These are phyloP conservation scores for Quillaja saponaria DNA, from an alignment of 306 rosid genomes.

Conservation along the genomic window DNA sequence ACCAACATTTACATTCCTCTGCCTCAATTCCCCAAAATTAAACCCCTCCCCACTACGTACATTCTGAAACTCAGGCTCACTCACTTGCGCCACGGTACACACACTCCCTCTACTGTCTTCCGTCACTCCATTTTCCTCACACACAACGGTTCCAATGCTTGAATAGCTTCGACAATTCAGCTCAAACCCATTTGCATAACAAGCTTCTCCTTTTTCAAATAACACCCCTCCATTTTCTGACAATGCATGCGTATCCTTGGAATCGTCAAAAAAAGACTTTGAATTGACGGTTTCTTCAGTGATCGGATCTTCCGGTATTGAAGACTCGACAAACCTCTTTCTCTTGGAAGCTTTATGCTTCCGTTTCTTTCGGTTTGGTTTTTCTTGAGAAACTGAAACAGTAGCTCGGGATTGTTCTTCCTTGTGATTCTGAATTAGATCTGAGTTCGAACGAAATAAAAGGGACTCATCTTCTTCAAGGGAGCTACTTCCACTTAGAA, in stretches of 20 bases:
- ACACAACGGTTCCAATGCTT: conserved; percentile 40
- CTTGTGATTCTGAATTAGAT: conserved; percentile 29
- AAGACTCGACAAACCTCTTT: conserved; percentile 37
- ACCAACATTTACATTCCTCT: conserved; percentile 59
- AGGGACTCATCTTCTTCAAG: conserved; percentile 38
- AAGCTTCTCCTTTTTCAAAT: conserved; percentile 12
- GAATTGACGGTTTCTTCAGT: conserved; percentile 13
- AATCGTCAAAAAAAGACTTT: conserved; percentile 19
- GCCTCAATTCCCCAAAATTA: conserved; percentile 69
- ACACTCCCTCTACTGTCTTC: conserved; percentile 38
- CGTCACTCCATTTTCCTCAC: conserved; percentile 40
- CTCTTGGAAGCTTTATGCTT: conserved; percentile 48
- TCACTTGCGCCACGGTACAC: conserved; percentile 34
- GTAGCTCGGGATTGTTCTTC: conserved; percentile 20
- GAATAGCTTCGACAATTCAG: conserved; percentile 28
- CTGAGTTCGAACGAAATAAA: conserved; percentile 33
- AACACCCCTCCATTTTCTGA: neutral
- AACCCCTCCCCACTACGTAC: conserved; percentile 51
- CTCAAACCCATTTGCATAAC: conserved; percentile 44
- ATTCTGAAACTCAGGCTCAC: conserved; percentile 39
- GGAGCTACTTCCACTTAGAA: conserved; percentile 47
- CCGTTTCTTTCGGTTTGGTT: conserved; percentile 53
- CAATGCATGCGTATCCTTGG: conserved; percentile 23
- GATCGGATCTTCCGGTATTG: conserved; percentile 48
- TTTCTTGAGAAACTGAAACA: conserved; percentile 1